phyloP scores from a whole-genome alignment of 768 basidiomycete species.

The Lepiota venenata region DNA sequence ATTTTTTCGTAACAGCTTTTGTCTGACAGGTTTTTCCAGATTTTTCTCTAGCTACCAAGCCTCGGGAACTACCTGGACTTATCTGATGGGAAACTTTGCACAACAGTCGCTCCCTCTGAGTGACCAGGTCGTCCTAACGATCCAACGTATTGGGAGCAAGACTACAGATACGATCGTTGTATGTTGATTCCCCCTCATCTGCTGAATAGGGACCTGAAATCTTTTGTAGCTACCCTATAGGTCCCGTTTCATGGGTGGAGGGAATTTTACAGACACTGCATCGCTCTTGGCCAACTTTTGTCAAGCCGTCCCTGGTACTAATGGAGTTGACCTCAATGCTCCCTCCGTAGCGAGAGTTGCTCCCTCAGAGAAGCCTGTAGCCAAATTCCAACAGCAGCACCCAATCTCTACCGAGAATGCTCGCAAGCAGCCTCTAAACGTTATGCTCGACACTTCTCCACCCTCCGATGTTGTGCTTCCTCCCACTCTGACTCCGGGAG shows the following conservation, averaged over 20 bases:
- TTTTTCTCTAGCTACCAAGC: slow-evolving; percentile 40
- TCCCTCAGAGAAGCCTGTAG: slow-evolving; percentile 23
- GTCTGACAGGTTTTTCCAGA: slow-evolving; percentile 17
- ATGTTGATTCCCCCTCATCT: neutral
- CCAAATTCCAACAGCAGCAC: slow-evolving; percentile 39
- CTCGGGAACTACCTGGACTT: slow-evolving; percentile 29
- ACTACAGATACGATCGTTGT: slow-evolving; percentile 43
- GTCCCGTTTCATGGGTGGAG: slow-evolving; percentile 43
- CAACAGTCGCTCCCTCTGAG: slow-evolving; percentile 44
- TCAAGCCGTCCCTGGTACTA: slow-evolving; percentile 44
- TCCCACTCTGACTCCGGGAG: slow-evolving; percentile 31
- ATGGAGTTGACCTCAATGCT: slow-evolving; percentile 38
- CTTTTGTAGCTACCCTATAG: slow-evolving; percentile 50
- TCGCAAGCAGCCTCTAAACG: slow-evolving; percentile 40
- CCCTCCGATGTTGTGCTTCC: slow-evolving; percentile 43
- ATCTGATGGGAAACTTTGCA: slow-evolving; percentile 49
- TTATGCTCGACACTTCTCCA: slow-evolving; percentile 46
- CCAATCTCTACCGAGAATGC: slow-evolving; percentile 25
- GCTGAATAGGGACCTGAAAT: neutral
- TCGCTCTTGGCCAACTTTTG: slow-evolving; percentile 57
- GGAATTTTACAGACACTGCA: slow-evolving; percentile 43
- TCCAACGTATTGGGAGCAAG: slow-evolving; percentile 36
- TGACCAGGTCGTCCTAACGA: slow-evolving; percentile 39
- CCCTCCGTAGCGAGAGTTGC: slow-evolving; percentile 1
- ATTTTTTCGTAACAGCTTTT: neutral